Base-by-base conservation (phyloP, 2,329 filamentous ascomycete species). In the Exophiala dermatitidis region DNA sequence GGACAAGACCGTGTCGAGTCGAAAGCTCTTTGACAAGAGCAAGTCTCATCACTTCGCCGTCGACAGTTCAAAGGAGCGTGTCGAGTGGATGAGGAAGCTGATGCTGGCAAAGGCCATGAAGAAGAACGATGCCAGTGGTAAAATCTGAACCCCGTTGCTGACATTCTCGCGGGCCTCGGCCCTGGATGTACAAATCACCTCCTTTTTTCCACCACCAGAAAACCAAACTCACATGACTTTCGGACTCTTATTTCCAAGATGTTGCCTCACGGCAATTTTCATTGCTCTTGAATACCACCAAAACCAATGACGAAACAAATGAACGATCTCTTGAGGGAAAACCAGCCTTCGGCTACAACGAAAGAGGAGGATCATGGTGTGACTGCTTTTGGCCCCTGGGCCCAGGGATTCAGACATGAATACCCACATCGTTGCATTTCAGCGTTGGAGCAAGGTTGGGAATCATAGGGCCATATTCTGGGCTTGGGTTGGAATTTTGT, bases 1-100 rank as follows among this genome's bases (percentile, higher is more conserved):
- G 0, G 61, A 67, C 52, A 72, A 67, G 59, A 76, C 68, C 60
- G 70, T 64, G 3, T 3, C 42, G 52, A 73, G 60, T 50, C 80
- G 29, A 29, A 59, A 60, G 40, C 45, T 69, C 44, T 69, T 72
- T 58, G 45, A 58, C 6, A 64, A 80, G 52, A 82, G 79, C 7
- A 96, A 95, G 77, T 86, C 88, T 42, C 91, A 97, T 66, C 89
- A 97, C 68, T 97, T 97, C 68, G 88, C 91, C 0, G 91, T 96
- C 62, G 86, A 85, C 72, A 82, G 78, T 64, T 81, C 90, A 9
- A 88, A 96, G 66, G 88, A 96, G 67, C 81, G 91, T 57, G 96
- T 97, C 65, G 91, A 96, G 68, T 98, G 93, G 93, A 73, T 74
- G 71, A 65, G 72, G 3, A 71, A 73, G 60, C 58, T 74, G 32